phyloP scores from a whole-genome alignment of 2,329 filamentous ascomycete genomes.

The Ciborinia camelliae region DNA sequence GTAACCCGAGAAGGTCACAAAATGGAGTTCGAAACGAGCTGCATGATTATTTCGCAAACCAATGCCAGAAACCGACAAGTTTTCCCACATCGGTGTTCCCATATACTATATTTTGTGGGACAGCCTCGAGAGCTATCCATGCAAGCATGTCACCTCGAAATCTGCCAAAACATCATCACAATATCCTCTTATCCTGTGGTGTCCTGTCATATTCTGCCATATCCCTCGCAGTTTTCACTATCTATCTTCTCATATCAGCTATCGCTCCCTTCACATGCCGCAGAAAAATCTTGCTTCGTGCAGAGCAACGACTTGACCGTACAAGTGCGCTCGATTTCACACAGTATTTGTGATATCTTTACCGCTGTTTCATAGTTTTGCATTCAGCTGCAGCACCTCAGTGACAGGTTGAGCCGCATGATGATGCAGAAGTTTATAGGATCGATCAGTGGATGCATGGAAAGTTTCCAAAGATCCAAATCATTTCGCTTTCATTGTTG shows the following conservation, averaged over 20 bases:
- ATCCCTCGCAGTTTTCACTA: not conserved
- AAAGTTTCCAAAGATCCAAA: not conserved
- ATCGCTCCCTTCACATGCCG: not conserved
- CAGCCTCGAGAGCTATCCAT: not conserved
- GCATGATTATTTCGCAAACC: not conserved
- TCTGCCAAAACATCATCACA: not conserved
- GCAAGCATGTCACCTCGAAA: conserved; percentile 3
- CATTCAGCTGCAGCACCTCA: not conserved
- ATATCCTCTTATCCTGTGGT: not conserved
- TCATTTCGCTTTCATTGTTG: not conserved
- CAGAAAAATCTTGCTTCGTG: not conserved
- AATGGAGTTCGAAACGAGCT: not conserved
- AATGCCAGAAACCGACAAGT: not conserved
- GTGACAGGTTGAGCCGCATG: conserved; percentile 8
- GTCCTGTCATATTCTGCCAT: not conserved
- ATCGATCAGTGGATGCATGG: not conserved
- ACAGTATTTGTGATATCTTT: conserved; percentile 6
- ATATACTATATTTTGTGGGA: not conserved
- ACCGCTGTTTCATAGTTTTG: not conserved
- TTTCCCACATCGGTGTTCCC: not conserved
- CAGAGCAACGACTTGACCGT: not conserved
- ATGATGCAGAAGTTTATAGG: not conserved
- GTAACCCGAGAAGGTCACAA: not conserved
- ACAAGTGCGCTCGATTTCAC: not conserved
- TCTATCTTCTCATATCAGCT: not conserved